These are phyloP conservation scores for Baudoinia panamericana DNA, from an alignment of 495 filamentous ascomycete genomes.

Conservation along the genomic window DNA sequence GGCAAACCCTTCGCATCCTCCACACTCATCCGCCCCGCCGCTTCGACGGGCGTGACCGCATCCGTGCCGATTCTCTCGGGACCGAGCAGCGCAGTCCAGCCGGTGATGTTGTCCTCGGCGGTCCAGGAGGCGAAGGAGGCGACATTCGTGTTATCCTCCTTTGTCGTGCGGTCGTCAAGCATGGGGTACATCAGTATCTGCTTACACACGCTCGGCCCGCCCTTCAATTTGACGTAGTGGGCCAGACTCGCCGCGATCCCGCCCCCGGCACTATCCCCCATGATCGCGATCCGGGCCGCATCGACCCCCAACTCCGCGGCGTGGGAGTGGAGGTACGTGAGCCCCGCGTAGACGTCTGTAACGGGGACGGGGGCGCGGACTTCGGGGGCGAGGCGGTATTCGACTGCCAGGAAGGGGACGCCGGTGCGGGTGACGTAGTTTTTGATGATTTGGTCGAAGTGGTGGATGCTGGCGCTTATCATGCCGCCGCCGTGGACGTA, in stretches of 20 bases:
- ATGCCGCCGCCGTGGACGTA: conserved; percentile 21
- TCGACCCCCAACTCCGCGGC: conserved; percentile 23
- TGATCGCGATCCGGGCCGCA: conserved; percentile 19
- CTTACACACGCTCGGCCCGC: conserved; percentile 30
- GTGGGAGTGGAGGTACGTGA: conserved; percentile 20
- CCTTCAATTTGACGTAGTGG: conserved; percentile 20
- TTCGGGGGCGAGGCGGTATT: conserved; percentile 28
- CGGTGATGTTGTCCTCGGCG: conserved; percentile 8
- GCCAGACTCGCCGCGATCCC: conserved; percentile 21
- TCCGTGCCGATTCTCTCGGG: neutral
- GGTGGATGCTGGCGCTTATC: conserved; percentile 6
- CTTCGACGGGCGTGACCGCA: conserved; percentile 3
- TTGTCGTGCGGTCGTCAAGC: conserved; percentile 29
- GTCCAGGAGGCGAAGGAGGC: conserved; percentile 13
- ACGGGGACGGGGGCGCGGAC: conserved; percentile 14
- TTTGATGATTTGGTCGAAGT: conserved; percentile 10
- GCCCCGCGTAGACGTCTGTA: conserved; percentile 25
- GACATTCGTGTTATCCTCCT: neutral
- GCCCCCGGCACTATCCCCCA: conserved; percentile 25
- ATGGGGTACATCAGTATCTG: conserved; percentile 41
- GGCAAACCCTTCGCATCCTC: conserved; percentile 12
- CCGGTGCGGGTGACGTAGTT: conserved; percentile 13
- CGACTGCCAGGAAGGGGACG: conserved; percentile 27
- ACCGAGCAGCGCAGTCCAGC: conserved; percentile 17
- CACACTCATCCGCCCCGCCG: conserved; percentile 9